Evolutionary conservation across 2,329 filamentous ascomycete genomes (phyloP).

Genomic region (Scortechinia acanthostroma): DNA sequence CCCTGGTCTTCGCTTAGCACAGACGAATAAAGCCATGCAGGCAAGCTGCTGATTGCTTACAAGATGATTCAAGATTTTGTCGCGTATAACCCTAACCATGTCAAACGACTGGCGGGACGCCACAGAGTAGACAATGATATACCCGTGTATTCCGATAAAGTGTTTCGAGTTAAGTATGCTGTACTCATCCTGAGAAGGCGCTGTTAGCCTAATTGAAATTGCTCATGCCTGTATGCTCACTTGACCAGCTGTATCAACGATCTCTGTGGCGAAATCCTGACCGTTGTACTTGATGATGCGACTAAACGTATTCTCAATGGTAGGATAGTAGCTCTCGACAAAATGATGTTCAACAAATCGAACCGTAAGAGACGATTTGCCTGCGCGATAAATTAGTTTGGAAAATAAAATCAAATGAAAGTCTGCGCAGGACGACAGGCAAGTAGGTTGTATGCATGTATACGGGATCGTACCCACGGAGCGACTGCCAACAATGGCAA

Average conservation of each 20-base stretch:
- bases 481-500: constrained; percentile 89
- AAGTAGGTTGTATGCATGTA: no score
- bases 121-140: constrained; percentile 98
- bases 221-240: constrained; percentile 33
- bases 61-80: constrained; percentile 94
- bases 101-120: constrained; percentile 89
- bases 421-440: background rate
- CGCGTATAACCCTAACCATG: constrained; percentile 90
- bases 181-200: constrained; percentile 73
- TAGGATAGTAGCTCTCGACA: constrained; percentile 97
- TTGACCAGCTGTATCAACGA: constrained; percentile 95
- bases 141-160: constrained; percentile 97
- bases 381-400: constrained; percentile 38
- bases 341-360: constrained; percentile 97
- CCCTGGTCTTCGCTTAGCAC: no score
- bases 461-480: constrained; percentile 68
- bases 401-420: background rate
- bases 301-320: constrained; percentile 97
- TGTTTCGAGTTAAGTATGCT: constrained; percentile 97
- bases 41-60: constrained; percentile 41
- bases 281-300: constrained; percentile 89
- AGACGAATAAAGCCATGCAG: background rate
- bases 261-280: constrained; percentile 90
- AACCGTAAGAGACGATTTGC: constrained; percentile 94
- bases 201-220: background rate